Percentiles rank a stretch among this genome's conserved stretches.
These are phyloP conservation scores for Apiospora sp. DNA, from an alignment of 2,329 filamentous ascomycete genomes.

Conservation along the genomic window DNA sequence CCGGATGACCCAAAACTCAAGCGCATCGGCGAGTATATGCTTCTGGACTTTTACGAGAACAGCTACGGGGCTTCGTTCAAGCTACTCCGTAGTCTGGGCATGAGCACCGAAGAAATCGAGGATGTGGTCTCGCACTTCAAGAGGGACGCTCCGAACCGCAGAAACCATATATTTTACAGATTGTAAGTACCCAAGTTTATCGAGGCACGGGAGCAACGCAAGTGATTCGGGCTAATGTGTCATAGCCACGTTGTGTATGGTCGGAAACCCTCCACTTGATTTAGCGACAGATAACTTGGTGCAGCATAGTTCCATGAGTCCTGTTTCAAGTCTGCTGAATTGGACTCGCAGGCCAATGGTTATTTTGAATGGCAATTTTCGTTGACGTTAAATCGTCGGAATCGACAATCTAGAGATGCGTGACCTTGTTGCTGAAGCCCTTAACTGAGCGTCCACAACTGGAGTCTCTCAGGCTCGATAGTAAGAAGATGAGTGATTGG, in stretches of 20 bases:
- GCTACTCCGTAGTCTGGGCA: background rate
- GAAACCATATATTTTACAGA: background rate
- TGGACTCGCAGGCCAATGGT: no score
- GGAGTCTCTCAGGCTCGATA: constrained; percentile 24
- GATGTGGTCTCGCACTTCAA: background rate
- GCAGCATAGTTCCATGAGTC: no score
- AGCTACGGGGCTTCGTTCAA: background rate
- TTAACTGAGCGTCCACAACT: constrained; percentile 31
- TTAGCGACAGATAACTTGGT: no score
- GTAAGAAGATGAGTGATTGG: no score
- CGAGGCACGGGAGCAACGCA: no score
- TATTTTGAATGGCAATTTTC: no score
- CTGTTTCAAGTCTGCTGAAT: no score
- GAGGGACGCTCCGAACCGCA: background rate
- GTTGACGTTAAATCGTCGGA: constrained; percentile 30
- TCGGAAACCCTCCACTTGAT: background rate
- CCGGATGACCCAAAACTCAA: no score
- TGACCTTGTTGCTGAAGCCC: constrained; percentile 30
- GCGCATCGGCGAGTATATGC: no score
- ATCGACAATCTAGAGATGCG: constrained; percentile 32
- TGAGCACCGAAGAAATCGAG: background rate
- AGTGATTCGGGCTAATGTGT: background rate
- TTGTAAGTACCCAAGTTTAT: background rate
- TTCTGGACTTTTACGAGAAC: no score
- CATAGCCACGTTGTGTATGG: background rate